phyloP scores from a whole-genome alignment of 495 filamentous ascomycete species.

The Lindgomyces ingoldianus region DNA sequence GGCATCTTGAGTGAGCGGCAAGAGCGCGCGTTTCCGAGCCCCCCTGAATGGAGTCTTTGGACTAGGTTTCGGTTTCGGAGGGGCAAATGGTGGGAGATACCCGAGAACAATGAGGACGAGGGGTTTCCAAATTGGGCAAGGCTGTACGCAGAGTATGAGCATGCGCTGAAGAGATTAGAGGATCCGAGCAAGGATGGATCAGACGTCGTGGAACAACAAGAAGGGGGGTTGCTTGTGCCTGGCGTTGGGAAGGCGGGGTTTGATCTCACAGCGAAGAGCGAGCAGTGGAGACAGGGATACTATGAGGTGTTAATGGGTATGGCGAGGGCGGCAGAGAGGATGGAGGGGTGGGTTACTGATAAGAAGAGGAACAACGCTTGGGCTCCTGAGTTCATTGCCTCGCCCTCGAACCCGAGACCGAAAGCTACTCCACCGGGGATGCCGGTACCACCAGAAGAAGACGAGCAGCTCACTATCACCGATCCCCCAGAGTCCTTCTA shows the following conservation, averaged over 20 bases:
- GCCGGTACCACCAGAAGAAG: constrained; percentile 60
- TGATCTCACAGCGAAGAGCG: constrained; percentile 72
- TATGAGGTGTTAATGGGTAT: constrained; percentile 74
- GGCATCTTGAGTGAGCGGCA: constrained; percentile 67
- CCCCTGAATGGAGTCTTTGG: constrained; percentile 67
- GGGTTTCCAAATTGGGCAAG: constrained; percentile 66
- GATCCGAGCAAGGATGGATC: constrained; percentile 66
- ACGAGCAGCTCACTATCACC: constrained; percentile 66
- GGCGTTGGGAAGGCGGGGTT: constrained; percentile 60
- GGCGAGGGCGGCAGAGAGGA: constrained; percentile 73
- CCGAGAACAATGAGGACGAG: constrained; percentile 48
- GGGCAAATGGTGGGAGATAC: constrained; percentile 48
- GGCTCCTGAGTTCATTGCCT: constrained; percentile 68
- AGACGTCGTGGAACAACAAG: constrained; percentile 57
- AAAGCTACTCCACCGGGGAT: constrained; percentile 63
- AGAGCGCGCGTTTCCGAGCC: constrained; percentile 71
- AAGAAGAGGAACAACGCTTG: constrained; percentile 58
- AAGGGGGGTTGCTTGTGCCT: constrained; percentile 57
- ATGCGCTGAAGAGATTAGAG: constrained; percentile 52
- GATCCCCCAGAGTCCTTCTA: constrained; percentile 71
- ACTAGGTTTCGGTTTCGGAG: constrained; percentile 41
- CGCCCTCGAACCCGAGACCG: constrained; percentile 80
- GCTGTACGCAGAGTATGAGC: constrained; percentile 56
- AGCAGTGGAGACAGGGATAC: constrained; percentile 81
- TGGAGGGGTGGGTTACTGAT: constrained; percentile 75